Evolutionary conservation across 257 asterid genomes (phyloP), one percentile per base, ranked within the genome.

Genomic region (Solanum appendiculatum): DNA sequence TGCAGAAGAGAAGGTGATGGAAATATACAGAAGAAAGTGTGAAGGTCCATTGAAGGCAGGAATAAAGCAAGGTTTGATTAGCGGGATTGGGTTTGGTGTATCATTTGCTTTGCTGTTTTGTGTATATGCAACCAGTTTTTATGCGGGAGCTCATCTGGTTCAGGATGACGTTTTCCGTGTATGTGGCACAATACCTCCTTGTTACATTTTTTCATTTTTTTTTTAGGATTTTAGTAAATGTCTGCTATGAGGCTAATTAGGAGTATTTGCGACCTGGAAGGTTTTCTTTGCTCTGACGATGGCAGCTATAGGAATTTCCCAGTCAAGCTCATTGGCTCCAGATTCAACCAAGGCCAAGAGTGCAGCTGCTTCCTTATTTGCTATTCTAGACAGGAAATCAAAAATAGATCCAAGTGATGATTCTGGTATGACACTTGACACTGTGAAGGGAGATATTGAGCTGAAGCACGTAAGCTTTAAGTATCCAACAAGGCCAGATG

Each of bases 221-320:
- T 15, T 77, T n/a, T 21, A 23, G 51, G 21, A 37, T 37, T 21
- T 37, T 74, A 21, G 48, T 39, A 20, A 20, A 29, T 33, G 40
- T 56, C 23, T 21, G 40, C 10, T 29, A 75, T 82, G 86, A 48
- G 70, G 72, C 9, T 60, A 10, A 88, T 51, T 56, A 25, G 60
- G 36, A 42, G 60, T 25, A 42, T 77, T 11, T 16, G 86, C 33
- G 75, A 37, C 64, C 84, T 69, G 92, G 92, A 94, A 95, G 98
- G 99, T 95, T 51, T 96, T 96, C 94, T 96, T 94, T 83, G 95
- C 97, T 87, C 89, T 95, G 64, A 93, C 98, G 7, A 94, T 94
- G 98, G 97, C 98, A 29, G 94, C 99, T 64, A 21, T 94, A 12
- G 98, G 95, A 27, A 94, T 96, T 88, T 96, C 99, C 37, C 98